Evolutionary conservation across 768 basidiomycete species (phyloP).

Genomic region (Cystofilobasidium bisporidii): DNA sequence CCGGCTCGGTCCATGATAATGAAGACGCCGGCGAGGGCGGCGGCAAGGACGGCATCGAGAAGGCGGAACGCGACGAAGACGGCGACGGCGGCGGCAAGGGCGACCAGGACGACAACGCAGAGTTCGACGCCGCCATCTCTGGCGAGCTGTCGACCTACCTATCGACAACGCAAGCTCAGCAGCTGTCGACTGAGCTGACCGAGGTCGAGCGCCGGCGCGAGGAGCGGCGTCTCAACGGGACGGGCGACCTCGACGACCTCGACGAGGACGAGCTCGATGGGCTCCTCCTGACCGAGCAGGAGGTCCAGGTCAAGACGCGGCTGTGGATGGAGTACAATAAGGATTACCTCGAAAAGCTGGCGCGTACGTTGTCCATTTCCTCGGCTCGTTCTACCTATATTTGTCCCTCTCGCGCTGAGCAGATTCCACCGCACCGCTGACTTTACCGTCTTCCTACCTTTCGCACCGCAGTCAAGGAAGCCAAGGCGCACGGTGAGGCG

Average conservation of each 20-base stretch:
- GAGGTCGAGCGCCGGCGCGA: conserved; percentile 55
- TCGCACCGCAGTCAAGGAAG: conserved; percentile 6
- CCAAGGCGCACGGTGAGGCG: conserved; percentile 21
- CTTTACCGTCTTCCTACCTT: neutral
- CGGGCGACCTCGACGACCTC: conserved; percentile 47
- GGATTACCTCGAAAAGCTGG: conserved; percentile 79
- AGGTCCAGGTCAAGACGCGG: conserved; percentile 74
- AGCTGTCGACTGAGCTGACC: conserved; percentile 48
- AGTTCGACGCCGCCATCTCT: conserved; percentile 53
- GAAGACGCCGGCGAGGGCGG: conserved; percentile 40
- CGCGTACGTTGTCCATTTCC: conserved; percentile 43
- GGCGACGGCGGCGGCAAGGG: conserved; percentile 23
- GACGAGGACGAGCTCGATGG: conserved; percentile 56
- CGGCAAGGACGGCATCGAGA: conserved; percentile 27
- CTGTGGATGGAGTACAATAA: conserved; percentile 90
- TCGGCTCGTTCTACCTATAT: neutral
- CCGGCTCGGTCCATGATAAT: neutral
- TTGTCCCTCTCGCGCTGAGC: too few relatives aligned
- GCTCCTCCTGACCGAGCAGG: conserved; percentile 63
- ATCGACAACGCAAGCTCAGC: conserved; percentile 49
- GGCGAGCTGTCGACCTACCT: conserved; percentile 64
- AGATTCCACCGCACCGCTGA: neutral
- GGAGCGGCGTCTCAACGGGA: conserved; percentile 14
- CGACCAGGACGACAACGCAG: conserved; percentile 52
- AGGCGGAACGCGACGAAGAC: neutral